These are phyloP conservation scores for Rhodocollybia butyracea DNA, from an alignment of 768 basidiomycete species.

Conservation along the genomic window DNA sequence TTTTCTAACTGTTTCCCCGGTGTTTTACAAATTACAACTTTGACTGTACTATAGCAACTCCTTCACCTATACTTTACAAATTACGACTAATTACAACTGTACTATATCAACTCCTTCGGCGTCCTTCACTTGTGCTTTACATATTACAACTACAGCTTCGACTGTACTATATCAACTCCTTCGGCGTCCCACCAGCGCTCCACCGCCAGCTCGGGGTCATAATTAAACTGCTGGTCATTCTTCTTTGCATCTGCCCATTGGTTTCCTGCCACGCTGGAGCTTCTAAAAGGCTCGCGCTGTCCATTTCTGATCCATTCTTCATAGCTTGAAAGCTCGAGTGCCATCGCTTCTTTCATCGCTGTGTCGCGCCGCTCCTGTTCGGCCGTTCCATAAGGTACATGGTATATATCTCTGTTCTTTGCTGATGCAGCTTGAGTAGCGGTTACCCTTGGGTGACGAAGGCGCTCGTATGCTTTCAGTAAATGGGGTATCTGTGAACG, in stretches of 20 bases:
- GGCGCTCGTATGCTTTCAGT: constrained; percentile 47
- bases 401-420: constrained; percentile 52
- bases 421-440: constrained; percentile 47
- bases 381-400: constrained; percentile 51
- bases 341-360: constrained; percentile 50
- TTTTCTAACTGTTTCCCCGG: too few species aligned
- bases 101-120: too few species aligned
- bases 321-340: constrained; percentile 25
- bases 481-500: constrained; percentile 29
- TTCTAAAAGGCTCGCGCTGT: not conserved
- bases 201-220: constrained; percentile 50
- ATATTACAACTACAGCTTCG: too few species aligned
- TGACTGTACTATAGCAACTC: too few species aligned
- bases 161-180: too few species aligned
- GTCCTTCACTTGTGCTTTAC: too few species aligned
- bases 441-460: constrained; percentile 48
- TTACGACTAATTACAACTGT: too few species aligned
- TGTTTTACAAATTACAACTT: too few species aligned
- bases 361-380: constrained; percentile 48
- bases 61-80: too few species aligned
- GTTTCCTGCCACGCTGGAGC: constrained; percentile 24
- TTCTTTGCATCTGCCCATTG: constrained; percentile 58
- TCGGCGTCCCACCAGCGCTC: constrained; percentile 56
- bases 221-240: constrained; percentile 44
- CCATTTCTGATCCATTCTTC: constrained; percentile 6